These are phyloP conservation scores for Vaccinium vitisidaea DNA, from an alignment of 148 eudicot genomes.

Conservation along the genomic window DNA sequence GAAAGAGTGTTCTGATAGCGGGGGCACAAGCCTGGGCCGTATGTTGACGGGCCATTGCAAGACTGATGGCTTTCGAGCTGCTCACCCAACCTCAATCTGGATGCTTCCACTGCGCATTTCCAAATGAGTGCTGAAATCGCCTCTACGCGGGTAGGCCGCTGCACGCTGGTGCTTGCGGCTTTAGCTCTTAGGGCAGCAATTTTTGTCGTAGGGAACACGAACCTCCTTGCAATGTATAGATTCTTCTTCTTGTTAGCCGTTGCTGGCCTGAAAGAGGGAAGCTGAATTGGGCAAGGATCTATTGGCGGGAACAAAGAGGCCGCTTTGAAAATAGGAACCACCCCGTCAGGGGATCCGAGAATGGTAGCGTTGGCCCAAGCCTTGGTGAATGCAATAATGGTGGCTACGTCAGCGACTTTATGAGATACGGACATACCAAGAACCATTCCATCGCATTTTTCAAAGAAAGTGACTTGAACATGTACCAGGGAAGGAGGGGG, in stretches of 20 bases:
- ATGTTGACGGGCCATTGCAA: background rate
- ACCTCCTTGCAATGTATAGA: background rate
- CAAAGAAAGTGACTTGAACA: conserved; percentile 20
- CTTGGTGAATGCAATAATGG: background rate
- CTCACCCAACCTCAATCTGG: background rate
- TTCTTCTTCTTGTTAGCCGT: no score
- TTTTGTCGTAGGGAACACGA: background rate
- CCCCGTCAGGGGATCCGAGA: background rate
- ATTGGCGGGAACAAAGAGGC: conserved; percentile 3
- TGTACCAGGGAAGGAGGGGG: background rate
- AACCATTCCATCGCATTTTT: conserved; percentile 19
- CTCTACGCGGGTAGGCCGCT: background rate
- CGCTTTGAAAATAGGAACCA: background rate
- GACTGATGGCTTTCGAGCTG: background rate
- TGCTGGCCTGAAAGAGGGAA: background rate
- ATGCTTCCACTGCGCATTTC: background rate
- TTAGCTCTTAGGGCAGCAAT: background rate
- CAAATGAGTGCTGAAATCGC: background rate
- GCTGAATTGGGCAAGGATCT: background rate
- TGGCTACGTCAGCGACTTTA: conserved; percentile 9
- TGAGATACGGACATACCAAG: conserved; percentile 7
- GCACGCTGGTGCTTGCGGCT: background rate
- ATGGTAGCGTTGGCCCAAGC: conserved; percentile 10
- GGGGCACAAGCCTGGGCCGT: background rate
- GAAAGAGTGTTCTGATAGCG: background rate